phyloP scores from a whole-genome alignment of 306 rosid species.

The Echinosophora koreensis region DNA sequence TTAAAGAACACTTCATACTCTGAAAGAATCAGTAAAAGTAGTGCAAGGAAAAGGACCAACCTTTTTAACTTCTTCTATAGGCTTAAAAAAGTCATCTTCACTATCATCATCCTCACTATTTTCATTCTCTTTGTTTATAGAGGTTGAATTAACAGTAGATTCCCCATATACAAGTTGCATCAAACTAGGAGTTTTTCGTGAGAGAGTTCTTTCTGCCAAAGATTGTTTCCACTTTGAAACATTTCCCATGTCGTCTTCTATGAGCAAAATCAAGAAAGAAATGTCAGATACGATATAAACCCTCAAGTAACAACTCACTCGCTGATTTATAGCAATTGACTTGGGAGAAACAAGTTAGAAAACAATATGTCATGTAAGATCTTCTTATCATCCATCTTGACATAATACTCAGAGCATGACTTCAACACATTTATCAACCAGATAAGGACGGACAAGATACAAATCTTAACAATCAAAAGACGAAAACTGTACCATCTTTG shows the following conservation, averaged over 20 bases:
- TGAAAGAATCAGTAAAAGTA: slow-evolving; percentile 10
- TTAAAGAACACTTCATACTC: not conserved
- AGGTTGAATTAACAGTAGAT: slow-evolving; percentile 48
- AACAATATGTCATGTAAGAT: not conserved
- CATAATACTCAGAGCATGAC: slow-evolving; percentile 21
- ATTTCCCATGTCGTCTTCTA: slow-evolving; percentile 70
- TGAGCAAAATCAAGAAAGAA: slow-evolving; percentile 10
- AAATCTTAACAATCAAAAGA: slow-evolving; percentile 31
- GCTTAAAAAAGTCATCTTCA: slow-evolving; percentile 81
- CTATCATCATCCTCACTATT: slow-evolving; percentile 69
- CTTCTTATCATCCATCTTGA: slow-evolving; percentile 19
- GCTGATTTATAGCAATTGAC: slow-evolving; percentile 5
- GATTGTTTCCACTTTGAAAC: slow-evolving; percentile 89
- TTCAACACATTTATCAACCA: slow-evolving; percentile 1
- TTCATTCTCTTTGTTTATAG: slow-evolving; percentile 53
- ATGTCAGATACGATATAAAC: slow-evolving; percentile 41
- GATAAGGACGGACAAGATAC: slow-evolving; percentile 37
- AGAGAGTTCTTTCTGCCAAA: slow-evolving; percentile 65
- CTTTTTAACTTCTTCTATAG: slow-evolving; percentile 77
- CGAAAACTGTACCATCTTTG: slow-evolving; percentile 56
- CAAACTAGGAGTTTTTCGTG: slow-evolving; percentile 66
- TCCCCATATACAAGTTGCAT: slow-evolving; percentile 93
- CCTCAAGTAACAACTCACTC: not conserved
- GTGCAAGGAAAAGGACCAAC: slow-evolving; percentile 55
- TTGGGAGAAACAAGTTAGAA: slow-evolving; percentile 12